Percentiles rank a stretch among this genome's conserved stretches.
Evolutionary conservation across 192 early-diverging fungal species (phyloP).

Genomic region (Podila clonocystis): DNA sequence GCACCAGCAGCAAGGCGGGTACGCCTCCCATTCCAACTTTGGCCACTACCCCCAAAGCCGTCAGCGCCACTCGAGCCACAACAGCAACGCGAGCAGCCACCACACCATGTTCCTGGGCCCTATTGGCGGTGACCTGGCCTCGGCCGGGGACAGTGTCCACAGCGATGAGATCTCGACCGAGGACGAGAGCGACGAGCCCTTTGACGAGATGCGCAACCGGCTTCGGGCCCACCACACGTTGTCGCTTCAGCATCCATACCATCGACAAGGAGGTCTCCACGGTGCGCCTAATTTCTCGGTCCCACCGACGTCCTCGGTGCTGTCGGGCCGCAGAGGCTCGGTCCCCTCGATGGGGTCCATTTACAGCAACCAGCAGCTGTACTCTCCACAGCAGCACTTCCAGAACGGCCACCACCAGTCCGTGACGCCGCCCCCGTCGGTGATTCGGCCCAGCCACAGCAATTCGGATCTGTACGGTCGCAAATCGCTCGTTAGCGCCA

Average conservation of each 20-base stretch:
- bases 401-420: constrained; percentile 11
- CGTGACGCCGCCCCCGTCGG: constrained; percentile 20
- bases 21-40: constrained; percentile 7
- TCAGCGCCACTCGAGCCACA: constrained; percentile 48
- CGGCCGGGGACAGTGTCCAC: constrained; percentile 34
- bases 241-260: constrained; percentile 5
- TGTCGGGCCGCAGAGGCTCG: constrained; percentile 33
- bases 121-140: constrained; percentile 36
- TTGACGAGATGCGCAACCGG: constrained; percentile 32
- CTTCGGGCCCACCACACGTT: constrained; percentile 16
- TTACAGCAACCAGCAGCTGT: constrained; percentile 47
- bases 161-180: constrained; percentile 49
- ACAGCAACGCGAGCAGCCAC: constrained; percentile 36
- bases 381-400: constrained; percentile 13
- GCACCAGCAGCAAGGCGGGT: constrained; percentile 33
- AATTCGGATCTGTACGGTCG: constrained; percentile 46
- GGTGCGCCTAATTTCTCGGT: neutral
- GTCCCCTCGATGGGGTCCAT: constrained; percentile 49
- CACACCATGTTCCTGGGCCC: constrained; percentile 50
- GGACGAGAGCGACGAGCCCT: constrained; percentile 45
- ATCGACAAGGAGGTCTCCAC: constrained; percentile 3
- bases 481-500: constrained; percentile 35
- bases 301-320: neutral
- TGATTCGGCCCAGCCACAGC: constrained; percentile 36
- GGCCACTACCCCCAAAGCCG: constrained; percentile 34